Conservation (phyloP, 2,329 filamentous ascomycete genomes). For the Xylaria sp. region DNA sequence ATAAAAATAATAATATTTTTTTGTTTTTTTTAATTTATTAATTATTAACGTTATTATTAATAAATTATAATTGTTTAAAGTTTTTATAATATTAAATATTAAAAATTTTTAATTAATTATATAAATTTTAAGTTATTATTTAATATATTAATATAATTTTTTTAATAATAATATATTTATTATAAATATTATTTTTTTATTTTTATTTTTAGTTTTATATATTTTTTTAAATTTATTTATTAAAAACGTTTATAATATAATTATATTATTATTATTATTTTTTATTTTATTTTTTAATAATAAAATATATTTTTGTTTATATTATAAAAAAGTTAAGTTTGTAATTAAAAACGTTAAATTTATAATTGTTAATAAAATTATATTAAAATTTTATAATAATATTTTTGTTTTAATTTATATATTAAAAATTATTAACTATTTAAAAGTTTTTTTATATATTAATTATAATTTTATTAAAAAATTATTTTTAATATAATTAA, state of each 20-base stretch:
- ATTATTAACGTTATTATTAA: no score
- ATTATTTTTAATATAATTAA: no score
- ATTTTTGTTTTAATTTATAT: neutral
- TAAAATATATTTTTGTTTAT: neutral
- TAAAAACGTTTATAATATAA: neutral
- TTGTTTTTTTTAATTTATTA: no score
- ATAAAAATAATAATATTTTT: no score
- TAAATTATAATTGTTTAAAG: no score
- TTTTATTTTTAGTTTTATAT: neutral
- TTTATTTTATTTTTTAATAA: neutral
- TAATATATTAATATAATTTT: neutral
- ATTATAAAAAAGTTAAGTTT: slow-evolving; percentile 1
- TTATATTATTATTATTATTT: no score
- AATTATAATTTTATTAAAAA: no score
- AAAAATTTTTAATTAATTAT: neutral
- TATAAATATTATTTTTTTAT: slow-evolving; percentile 3
- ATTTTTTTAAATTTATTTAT: neutral
- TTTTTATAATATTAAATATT: no score
- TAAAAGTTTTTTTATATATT: no score
- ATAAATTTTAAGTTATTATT: neutral
- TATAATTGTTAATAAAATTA: neutral
- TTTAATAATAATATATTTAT: slow-evolving; percentile 1
- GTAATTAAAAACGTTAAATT: neutral
- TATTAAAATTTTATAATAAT: neutral
- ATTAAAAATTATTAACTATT: slow-evolving; percentile 3